Conservation (phyloP, 2,329 filamentous ascomycete species). For the Colletotrichum euphorbiae region DNA sequence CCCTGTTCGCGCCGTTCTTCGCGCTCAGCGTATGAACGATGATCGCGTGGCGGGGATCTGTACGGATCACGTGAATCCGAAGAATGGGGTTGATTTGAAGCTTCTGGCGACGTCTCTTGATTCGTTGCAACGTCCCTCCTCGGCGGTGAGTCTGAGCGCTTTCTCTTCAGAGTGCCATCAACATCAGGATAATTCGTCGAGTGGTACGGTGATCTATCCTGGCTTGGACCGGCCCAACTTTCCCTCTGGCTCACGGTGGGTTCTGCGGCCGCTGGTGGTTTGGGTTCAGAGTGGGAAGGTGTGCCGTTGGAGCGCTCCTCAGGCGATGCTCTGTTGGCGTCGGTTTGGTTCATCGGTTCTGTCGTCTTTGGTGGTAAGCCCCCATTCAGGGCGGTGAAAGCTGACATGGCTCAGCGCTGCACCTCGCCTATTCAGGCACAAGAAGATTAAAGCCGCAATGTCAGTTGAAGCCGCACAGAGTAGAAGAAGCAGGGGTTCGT, state of each 20-base stretch:
- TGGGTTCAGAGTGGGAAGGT: slow-evolving; percentile 39
- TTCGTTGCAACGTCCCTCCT: slow-evolving; percentile 49
- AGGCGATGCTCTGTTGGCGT: slow-evolving; percentile 47
- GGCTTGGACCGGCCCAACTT: slow-evolving; percentile 54
- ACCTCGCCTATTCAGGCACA: slow-evolving; percentile 39
- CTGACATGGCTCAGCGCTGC: slow-evolving; percentile 55
- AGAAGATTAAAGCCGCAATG: slow-evolving; percentile 6
- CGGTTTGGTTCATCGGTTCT: slow-evolving; percentile 50
- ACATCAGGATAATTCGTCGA: slow-evolving; percentile 55
- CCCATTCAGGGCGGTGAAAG: slow-evolving; percentile 65
- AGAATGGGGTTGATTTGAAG: slow-evolving; percentile 46
- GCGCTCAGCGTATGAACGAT: slow-evolving; percentile 59
- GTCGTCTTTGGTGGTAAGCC: slow-evolving; percentile 59
- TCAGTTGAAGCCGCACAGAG: slow-evolving; percentile 7
- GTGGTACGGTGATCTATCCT: slow-evolving; percentile 57
- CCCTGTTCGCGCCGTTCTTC: slow-evolving; percentile 53
- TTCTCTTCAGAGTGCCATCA: slow-evolving; percentile 72
- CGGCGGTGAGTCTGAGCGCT: slow-evolving; percentile 74
- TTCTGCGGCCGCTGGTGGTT: slow-evolving; percentile 45
- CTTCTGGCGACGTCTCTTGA: slow-evolving; percentile 52
- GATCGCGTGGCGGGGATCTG: slow-evolving; percentile 57
- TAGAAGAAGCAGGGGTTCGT: not conserved
- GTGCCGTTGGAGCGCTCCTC: slow-evolving; percentile 49
- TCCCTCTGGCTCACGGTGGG: slow-evolving; percentile 51
- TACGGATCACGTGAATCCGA: slow-evolving; percentile 56